Conservation (phyloP, 257 asterid species). For the Gardenia jasminoides region DNA sequence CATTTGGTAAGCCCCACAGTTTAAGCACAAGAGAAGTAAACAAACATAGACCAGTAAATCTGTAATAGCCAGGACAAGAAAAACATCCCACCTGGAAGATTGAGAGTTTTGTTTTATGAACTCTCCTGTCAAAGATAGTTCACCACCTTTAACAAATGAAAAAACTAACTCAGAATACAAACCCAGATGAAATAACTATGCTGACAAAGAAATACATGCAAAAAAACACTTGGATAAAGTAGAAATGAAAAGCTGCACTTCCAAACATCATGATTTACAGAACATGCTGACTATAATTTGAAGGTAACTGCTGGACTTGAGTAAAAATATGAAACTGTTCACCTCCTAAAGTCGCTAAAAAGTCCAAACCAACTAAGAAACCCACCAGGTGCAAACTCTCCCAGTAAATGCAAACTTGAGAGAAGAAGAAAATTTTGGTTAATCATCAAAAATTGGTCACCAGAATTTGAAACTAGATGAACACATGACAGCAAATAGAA, state of each 20-base stretch:
- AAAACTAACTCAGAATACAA: slow-evolving; percentile 14
- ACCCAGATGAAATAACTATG: not conserved
- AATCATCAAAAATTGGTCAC: not conserved
- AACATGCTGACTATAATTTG: not conserved
- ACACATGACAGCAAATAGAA: not conserved
- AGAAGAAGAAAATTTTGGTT: not conserved
- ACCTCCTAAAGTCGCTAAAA: not conserved
- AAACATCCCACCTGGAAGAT: slow-evolving; percentile 41
- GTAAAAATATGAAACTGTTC: not conserved
- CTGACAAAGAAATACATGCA: not conserved
- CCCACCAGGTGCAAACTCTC: not conserved
- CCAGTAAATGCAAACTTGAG: not conserved
- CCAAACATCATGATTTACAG: not conserved
- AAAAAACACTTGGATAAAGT: not conserved
- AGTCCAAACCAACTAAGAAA: slow-evolving; percentile 4
- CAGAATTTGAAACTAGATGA: slow-evolving; percentile 2
- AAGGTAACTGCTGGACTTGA: not conserved
- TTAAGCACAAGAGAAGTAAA: not conserved
- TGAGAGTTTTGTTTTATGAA: slow-evolving; percentile 36
- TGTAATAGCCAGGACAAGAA: slow-evolving; percentile 7
- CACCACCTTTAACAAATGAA: slow-evolving; percentile 43
- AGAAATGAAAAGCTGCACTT: not conserved
- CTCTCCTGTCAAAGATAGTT: slow-evolving; percentile 32
- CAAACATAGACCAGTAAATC: not conserved
- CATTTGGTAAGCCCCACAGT: not conserved